A percentile compares a stretch with the other conserved stretches of the same genome.
phyloP scores from a whole-genome alignment of 2,329 filamentous ascomycete species.

The Aureobasidium sp. region DNA sequence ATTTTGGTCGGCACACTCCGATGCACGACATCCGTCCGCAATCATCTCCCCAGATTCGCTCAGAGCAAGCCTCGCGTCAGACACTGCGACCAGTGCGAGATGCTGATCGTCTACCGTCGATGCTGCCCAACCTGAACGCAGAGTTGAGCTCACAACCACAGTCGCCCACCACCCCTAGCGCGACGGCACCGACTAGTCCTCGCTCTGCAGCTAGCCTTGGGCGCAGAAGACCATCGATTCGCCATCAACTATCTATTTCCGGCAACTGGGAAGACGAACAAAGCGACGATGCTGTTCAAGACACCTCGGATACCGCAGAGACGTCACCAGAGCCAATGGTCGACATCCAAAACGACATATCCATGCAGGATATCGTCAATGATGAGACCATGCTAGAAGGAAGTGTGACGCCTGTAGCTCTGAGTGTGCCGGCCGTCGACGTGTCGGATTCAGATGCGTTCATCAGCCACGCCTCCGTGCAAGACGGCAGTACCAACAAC shows the following conservation, averaged over 20 bases:
- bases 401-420: constrained; percentile 57
- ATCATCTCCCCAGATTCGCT: constrained; percentile 22
- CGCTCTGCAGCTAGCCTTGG: constrained; percentile 44
- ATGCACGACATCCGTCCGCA: constrained; percentile 20
- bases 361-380: constrained; percentile 81
- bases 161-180: constrained; percentile 77
- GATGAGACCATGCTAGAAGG: constrained; percentile 69
- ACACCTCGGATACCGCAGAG: constrained; percentile 32
- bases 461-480: constrained; percentile 78
- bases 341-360: constrained; percentile 73
- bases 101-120: constrained; percentile 73
- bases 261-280: constrained; percentile 71
- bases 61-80: constrained; percentile 22
- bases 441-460: constrained; percentile 88
- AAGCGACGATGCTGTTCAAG: constrained; percentile 72
- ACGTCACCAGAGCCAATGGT: constrained; percentile 56
- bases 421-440: constrained; percentile 70
- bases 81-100: constrained; percentile 67
- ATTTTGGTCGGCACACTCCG: constrained; percentile 6
- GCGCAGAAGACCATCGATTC: constrained; percentile 71
- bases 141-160: constrained; percentile 81
- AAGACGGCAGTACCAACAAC: constrained; percentile 78
- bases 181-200: constrained; percentile 46
- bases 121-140: constrained; percentile 60
- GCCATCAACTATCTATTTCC: constrained; percentile 80